These are phyloP conservation scores for Boletus insuetus DNA, from an alignment of 768 basidiomycete species.

Conservation along the genomic window DNA sequence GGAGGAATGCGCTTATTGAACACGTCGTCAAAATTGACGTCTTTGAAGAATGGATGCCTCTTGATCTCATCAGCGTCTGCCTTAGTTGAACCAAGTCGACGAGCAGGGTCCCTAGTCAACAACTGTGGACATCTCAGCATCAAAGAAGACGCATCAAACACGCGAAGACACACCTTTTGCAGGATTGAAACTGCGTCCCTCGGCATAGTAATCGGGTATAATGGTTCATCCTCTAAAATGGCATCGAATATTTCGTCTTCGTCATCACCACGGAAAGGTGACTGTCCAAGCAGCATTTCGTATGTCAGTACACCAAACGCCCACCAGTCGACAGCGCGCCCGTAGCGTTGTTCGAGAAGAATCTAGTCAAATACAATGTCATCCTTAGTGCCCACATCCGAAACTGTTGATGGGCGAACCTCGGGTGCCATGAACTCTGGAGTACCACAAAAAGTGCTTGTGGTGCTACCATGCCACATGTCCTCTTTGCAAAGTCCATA, in stretches of 20 bases:
- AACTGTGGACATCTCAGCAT: conserved; percentile 48
- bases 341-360: conserved; percentile 97
- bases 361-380: conserved; percentile 54
- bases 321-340: conserved; percentile 99
- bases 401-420: conserved; percentile 44
- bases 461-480: conserved; percentile 96
- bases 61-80: conserved; percentile 97
- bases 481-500: conserved; percentile 99
- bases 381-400: neutral
- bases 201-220: conserved; percentile 99
- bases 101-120: conserved; percentile 85
- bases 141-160: neutral
- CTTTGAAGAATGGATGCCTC: conserved; percentile 96
- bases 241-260: conserved; percentile 99
- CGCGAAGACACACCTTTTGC: conserved; percentile 64
- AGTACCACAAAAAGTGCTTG: conserved; percentile 98
- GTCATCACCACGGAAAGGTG: conserved; percentile 98
- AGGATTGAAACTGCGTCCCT: conserved; percentile 93
- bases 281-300: conserved; percentile 98
- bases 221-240: conserved; percentile 94
- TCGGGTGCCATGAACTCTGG: conserved; percentile 99
- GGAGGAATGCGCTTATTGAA: conserved; percentile 95
- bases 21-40: conserved; percentile 97
- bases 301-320: conserved; percentile 98
- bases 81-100: conserved; percentile 88